Conservation (phyloP, 2,329 filamentous ascomycete species). For the Fusarium sp. region DNA sequence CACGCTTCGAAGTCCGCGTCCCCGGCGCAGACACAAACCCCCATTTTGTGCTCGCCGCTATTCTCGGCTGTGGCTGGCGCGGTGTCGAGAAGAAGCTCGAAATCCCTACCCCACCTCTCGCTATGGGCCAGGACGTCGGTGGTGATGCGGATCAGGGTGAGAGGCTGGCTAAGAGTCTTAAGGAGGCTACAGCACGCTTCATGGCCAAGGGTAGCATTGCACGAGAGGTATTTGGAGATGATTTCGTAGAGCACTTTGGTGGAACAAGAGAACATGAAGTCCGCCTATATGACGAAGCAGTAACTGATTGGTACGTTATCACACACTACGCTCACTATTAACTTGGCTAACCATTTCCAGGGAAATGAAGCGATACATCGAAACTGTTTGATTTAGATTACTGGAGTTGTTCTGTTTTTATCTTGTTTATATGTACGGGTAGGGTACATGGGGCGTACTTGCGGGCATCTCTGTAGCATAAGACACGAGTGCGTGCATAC, state of each 20-base stretch:
- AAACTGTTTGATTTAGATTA: constrained; percentile 67
- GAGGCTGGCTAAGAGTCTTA: constrained; percentile 84
- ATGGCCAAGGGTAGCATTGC: constrained; percentile 84
- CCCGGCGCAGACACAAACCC: constrained; percentile 95
- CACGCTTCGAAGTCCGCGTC: constrained; percentile 92
- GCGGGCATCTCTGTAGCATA: constrained; percentile 22
- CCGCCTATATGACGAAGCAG: constrained; percentile 91
- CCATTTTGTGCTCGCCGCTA: constrained; percentile 86
- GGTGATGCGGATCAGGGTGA: constrained; percentile 77
- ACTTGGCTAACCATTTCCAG: constrained; percentile 56
- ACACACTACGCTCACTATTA: rapidly evolving
- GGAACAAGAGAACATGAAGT: constrained; percentile 94
- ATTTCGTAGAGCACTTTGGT: constrained; percentile 95
- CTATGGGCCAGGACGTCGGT: constrained; percentile 86
- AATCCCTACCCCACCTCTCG: constrained; percentile 84
- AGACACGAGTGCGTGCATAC: constrained; percentile 17
- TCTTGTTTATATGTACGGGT: constrained; percentile 17
- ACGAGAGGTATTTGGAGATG: constrained; percentile 93
- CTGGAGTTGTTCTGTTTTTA: constrained; percentile 33
- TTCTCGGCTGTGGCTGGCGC: constrained; percentile 89
- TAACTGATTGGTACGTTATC: constrained; percentile 88
- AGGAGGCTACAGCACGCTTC: constrained; percentile 86
- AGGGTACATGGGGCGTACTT: constrained; percentile 36
- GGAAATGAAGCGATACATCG: constrained; percentile 84
- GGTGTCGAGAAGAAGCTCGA: constrained; percentile 93